Evolutionary conservation across 768 basidiomycete genomes (phyloP), one percentile per base, ranked within the genome.

Genomic region (Leucocoprinus leucothites): DNA sequence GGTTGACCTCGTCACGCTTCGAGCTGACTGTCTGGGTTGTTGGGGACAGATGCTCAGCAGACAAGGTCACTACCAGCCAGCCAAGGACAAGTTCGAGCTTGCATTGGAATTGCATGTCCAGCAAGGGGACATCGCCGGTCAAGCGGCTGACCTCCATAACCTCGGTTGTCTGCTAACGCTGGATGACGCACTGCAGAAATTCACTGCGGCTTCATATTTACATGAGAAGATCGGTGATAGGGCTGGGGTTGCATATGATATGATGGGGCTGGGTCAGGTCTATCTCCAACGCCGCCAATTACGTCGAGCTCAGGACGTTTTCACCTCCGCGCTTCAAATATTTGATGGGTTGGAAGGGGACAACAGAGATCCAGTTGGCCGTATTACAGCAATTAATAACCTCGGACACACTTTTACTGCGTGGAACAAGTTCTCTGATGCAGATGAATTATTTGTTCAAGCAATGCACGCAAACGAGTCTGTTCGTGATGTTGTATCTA

Each of bases 111-210:
- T 69, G 6, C 69, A 70, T 35, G 55, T 36, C 9, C 24, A 64
- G 52, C 58, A 58, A 0, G 60, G 61, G 9, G 67, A 68, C 55
- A 24, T 53, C 8, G 48, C 53, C 7, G 68, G 68, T 6, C 62
- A 67, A 13, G 69, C 67, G 14, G 66, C 66, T 25, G 68, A 69
- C 41, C 56, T 65, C 5, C 60, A 68, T 25, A 69, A 69, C 48
- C 53, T 68, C 7, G 68, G 60, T 3, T 53, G 51, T 3, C 57
- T 63, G 18, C 56, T 65, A 1, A 45, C 50, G 5, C 28, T 51
- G 14, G 56, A 56, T 22, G 56, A 58, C 25, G 62, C 67, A 14
- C 22, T 60, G 47, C 45, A 35, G 14, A 47, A 51, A 19, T 64
- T 67, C 22, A 24, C 42, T 14, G 51, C 52, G 26, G 64, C 67